A percentile compares a stretch with the other conserved stretches of the same genome.
These are phyloP conservation scores for Grosmannia huntii DNA, from an alignment of 2,329 filamentous ascomycete species.

Conservation along the genomic window DNA sequence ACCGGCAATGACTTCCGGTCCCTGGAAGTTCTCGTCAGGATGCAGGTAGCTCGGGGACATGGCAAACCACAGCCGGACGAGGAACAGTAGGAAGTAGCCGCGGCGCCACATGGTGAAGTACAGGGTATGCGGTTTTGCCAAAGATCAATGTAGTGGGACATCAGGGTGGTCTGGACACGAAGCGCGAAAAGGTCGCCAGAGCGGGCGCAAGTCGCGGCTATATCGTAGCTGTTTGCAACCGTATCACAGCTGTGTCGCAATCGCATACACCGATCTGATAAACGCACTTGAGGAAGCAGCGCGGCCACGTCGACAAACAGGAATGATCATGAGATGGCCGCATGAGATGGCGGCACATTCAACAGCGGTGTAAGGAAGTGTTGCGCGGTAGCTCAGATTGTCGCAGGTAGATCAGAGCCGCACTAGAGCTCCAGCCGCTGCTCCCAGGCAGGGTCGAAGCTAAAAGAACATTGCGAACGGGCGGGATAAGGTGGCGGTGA, in stretches of 20 bases:
- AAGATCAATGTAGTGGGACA: neutral
- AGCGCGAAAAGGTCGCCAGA: neutral
- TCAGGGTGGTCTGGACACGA: neutral
- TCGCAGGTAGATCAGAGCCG: constrained; percentile 4
- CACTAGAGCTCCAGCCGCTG: constrained; percentile 6
- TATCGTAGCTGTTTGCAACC: neutral
- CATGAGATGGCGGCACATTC: neutral
- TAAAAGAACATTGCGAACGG: neutral
- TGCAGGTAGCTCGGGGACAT: constrained; percentile 92
- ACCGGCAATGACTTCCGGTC: constrained; percentile 95
- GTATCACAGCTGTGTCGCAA: neutral
- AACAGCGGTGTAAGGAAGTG: neutral
- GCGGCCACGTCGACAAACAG: neutral
- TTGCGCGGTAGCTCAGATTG: neutral
- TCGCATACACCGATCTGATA: neutral
- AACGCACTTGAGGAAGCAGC: neutral
- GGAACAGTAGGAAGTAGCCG: constrained; percentile 69
- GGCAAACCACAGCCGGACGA: constrained; percentile 87
- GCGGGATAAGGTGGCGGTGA: neutral
- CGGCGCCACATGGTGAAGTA: constrained; percentile 73
- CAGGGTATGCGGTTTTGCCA: neutral
- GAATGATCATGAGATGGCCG: neutral
- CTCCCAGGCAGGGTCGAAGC: constrained; percentile 7
- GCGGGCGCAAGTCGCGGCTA: neutral
- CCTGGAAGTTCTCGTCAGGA: constrained; percentile 98